Evolutionary conservation across 257 asterid species (phyloP), one percentile per base, ranked within the genome.

Genomic region (Solanum paucissectum): DNA sequence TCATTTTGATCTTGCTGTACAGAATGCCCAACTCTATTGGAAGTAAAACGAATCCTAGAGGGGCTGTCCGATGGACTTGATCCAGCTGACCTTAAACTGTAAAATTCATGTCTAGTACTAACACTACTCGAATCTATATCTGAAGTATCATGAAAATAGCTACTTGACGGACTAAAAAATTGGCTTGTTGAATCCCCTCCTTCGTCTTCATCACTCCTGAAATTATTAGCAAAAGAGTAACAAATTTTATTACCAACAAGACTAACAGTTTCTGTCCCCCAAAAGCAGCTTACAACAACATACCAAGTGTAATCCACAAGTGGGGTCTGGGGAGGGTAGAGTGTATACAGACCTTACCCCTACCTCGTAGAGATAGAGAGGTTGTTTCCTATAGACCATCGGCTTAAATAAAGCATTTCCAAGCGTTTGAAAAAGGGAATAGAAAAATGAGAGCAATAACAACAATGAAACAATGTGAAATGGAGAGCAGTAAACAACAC

Each of bases 31-130:
- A 89, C 94, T 89, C 92, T 89, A 74, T 86, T 44, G 92, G 97
- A 92, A 83, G 87, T 82, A 90, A 90, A 89, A 92, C 83, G 92
- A 89, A 90, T 90, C 92, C 95, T 89, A 88, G 97, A 93, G 91
- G 99, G 96, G 94, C 98, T 94, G 90, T 92, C 95, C 21, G 93
- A 93, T 90, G 95, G 98, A 92, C 96, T 92, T 90, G 98, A 93
- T 93, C 92, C 99, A 88, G 91, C 91, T 83, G 98, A 95, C 92
- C 84, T 91, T 79, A 88, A 89, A 91, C 86, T 92, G 90, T 91
- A 92, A 93, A 86, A 90, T 88, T 89, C 96, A 87, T 91, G 94
- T 89, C 95, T 93, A 90, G 92, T 88, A 89, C 96, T 95, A 92
- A 92, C 86, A 91, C 98, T 94, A 94, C 94, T 89, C 44, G 94